Evolutionary conservation across 1,139 yeast species (phyloP).

Genomic region (Blastobotrys arbuscula): DNA sequence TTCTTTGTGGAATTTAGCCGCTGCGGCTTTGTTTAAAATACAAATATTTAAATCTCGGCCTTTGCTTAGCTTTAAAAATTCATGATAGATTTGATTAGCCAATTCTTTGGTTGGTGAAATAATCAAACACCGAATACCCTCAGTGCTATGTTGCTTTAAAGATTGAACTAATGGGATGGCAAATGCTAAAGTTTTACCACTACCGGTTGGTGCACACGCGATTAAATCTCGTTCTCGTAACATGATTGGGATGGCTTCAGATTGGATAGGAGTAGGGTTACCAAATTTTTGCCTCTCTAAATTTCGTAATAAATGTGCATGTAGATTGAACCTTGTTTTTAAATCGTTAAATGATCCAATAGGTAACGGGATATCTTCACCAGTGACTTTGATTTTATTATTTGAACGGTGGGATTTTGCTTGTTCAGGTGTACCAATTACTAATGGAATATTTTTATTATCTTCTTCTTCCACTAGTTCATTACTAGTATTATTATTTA

Average conservation of each 20-base stretch:
- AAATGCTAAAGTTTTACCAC: conserved; percentile 89
- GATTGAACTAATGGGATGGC: conserved; percentile 71
- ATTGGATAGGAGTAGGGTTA: conserved; percentile 89
- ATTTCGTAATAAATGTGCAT: conserved; percentile 57
- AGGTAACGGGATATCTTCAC: conserved; percentile 78
- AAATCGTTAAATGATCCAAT: conserved; percentile 85
- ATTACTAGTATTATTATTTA: conserved; percentile 14
- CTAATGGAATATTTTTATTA: conserved; percentile 39
- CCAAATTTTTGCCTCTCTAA: conserved; percentile 64
- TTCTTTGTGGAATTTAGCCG: conserved; percentile 62
- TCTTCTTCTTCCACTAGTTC: conserved; percentile 28
- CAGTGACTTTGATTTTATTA: conserved; percentile 60
- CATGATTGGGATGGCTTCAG: conserved; percentile 73
- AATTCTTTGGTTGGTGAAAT: conserved; percentile 92
- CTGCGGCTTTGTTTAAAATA: conserved; percentile 67
- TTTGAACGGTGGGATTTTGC: conserved; percentile 52
- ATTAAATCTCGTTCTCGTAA: conserved; percentile 62
- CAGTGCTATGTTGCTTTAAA: conserved; percentile 26
- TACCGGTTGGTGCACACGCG: conserved; percentile 93
- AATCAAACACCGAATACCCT: conserved; percentile 66
- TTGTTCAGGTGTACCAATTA: conserved; percentile 49
- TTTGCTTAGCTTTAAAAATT: conserved; percentile 51
- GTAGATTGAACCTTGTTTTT: conserved; percentile 58
- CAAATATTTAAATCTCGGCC: conserved; percentile 55
- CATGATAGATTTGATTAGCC: conserved; percentile 77